phyloP scores from a whole-genome alignment of 2,329 filamentous ascomycete genomes.

The Penicillium glabrum region DNA sequence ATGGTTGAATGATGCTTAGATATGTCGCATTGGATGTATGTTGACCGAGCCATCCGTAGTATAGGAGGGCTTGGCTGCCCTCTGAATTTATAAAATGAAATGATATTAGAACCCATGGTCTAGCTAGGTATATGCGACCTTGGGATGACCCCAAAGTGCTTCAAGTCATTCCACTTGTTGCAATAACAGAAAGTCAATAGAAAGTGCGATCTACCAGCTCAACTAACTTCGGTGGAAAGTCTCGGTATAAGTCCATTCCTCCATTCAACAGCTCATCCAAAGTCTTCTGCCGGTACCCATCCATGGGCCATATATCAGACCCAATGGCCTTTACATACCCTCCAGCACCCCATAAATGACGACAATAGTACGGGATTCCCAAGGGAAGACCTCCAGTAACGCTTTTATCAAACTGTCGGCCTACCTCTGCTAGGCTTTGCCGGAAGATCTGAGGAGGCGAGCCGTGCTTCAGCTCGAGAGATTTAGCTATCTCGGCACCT shows the following conservation, averaged over 20 bases:
- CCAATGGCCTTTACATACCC: slow-evolving; percentile 2
- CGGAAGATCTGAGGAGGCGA: background rate
- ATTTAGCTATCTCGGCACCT: slow-evolving; percentile 10
- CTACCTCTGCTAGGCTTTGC: slow-evolving; percentile 7
- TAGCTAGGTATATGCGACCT: too few species aligned
- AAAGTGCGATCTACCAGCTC: background rate
- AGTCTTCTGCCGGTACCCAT: slow-evolving; percentile 8
- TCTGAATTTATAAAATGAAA: too few species aligned
- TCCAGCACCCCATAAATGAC: slow-evolving; percentile 19
- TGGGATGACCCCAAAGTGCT: too few species aligned
- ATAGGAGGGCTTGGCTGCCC: too few species aligned
- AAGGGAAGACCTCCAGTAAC: background rate
- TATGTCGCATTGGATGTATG: too few species aligned
- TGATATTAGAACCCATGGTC: too few species aligned
- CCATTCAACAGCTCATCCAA: background rate
- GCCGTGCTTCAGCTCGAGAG: slow-evolving; percentile 7
- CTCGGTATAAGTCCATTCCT: background rate
- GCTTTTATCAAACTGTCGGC: slow-evolving; percentile 1
- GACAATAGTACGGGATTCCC: slow-evolving; percentile 12
- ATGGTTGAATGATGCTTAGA: too few species aligned
- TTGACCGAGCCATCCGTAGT: too few species aligned
- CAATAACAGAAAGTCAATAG: background rate
- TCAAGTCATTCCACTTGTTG: too few species aligned
- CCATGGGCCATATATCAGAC: slow-evolving; percentile 16
- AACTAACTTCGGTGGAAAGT: background rate